phyloP scores from a whole-genome alignment of 1,284 basidiomycete species.

The Cryptococcus hybrid region DNA sequence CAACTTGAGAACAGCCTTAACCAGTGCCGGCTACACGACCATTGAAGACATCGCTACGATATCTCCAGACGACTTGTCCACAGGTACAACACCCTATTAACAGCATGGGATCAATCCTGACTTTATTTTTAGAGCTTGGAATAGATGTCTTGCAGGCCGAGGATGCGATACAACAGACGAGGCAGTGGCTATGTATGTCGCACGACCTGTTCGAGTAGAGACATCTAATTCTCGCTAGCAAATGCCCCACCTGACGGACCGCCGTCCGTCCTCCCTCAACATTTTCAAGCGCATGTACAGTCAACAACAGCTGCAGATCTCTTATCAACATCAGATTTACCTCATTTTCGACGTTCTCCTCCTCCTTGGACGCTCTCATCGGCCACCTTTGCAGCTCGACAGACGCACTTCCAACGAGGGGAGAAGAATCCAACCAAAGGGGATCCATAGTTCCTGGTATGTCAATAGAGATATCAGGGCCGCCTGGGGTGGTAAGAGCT shows the following conservation, averaged over 20 bases:
- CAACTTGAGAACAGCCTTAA: constrained; percentile 32
- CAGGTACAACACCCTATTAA: constrained; percentile 22
- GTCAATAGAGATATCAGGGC: constrained; percentile 44
- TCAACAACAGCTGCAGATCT: constrained; percentile 31
- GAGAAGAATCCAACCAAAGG: constrained; percentile 19
- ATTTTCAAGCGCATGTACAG: constrained; percentile 5
- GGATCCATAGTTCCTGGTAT: constrained; percentile 36
- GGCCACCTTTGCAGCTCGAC: background rate
- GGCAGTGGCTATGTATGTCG: background rate
- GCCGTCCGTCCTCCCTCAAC: background rate
- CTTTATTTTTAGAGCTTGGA: constrained; percentile 26
- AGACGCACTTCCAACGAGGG: background rate
- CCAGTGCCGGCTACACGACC: constrained; percentile 36
- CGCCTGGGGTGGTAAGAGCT: constrained; percentile 49
- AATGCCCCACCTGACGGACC: background rate
- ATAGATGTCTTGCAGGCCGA: constrained; percentile 29
- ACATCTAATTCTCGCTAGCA: background rate
- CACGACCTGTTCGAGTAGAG: background rate
- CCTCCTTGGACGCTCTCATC: constrained; percentile 36
- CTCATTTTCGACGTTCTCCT: constrained; percentile 34
- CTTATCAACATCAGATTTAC: constrained; percentile 12
- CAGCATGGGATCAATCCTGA: too few species aligned
- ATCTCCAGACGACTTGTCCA: constrained; percentile 25
- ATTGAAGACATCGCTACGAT: constrained; percentile 26
- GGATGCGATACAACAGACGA: constrained; percentile 18